Evolutionary conservation across 306 rosid species (phyloP).

Genomic region (Citrullus amarus): DNA sequence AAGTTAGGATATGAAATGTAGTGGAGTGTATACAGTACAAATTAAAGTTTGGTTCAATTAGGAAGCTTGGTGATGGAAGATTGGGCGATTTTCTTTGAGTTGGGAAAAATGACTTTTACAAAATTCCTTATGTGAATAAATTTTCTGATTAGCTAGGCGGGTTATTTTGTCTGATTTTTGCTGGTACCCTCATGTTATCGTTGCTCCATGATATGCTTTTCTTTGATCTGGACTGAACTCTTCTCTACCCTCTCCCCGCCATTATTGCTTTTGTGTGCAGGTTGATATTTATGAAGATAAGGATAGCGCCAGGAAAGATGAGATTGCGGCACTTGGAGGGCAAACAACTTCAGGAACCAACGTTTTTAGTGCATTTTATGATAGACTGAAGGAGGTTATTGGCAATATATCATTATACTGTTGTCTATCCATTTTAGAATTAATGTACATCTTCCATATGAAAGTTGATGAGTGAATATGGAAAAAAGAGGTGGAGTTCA

Average conservation of each 20-base stretch:
- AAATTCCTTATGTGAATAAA: background rate
- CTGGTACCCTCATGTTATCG: background rate
- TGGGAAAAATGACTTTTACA: background rate
- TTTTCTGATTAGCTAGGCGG: background rate
- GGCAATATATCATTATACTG: background rate
- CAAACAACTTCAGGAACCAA: slow-evolving; percentile 83
- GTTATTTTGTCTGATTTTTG: background rate
- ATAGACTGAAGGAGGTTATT: slow-evolving; percentile 82
- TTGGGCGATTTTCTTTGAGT: background rate
- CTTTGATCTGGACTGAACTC: background rate
- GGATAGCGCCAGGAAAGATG: slow-evolving; percentile 86
- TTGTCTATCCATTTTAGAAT: background rate
- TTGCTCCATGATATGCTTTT: background rate
- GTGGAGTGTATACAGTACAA: background rate
- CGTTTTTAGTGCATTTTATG: slow-evolving; percentile 90
- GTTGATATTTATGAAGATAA: slow-evolving; percentile 72
- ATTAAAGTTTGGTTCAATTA: background rate
- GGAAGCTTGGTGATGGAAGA: background rate
- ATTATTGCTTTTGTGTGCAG: slow-evolving; percentile 25
- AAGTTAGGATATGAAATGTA: background rate
- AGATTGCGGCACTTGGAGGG: slow-evolving; percentile 93
- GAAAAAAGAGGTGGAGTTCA: background rate
- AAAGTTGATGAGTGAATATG: background rate
- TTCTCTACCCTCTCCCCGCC: background rate
- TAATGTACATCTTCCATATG: background rate